Evolutionary conservation across 495 filamentous ascomycete species (phyloP).

Genomic region (Filosporella fistucella): DNA sequence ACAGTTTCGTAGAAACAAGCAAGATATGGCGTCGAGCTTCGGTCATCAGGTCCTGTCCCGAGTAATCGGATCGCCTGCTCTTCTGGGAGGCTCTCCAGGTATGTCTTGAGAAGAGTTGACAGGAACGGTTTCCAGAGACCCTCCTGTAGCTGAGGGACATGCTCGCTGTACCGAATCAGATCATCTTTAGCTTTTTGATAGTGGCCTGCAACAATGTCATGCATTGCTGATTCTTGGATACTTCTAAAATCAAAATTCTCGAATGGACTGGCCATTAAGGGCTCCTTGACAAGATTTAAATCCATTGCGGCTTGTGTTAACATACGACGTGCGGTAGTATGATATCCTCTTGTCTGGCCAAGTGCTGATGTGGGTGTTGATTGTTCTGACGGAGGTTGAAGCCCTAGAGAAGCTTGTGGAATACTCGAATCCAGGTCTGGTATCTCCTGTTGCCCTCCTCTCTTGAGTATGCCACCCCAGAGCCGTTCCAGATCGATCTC

Average conservation of each 20-base stretch:
- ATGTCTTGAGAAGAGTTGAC: conserved; percentile 29
- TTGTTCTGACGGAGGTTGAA: too few species aligned
- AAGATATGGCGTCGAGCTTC: conserved; percentile 44
- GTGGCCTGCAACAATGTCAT: conserved; percentile 6
- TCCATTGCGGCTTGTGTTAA: too few species aligned
- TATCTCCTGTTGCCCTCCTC: conserved; percentile 3
- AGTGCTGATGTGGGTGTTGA: background rate
- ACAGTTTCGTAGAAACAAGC: conserved; percentile 36
- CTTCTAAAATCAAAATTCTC: conserved; percentile 8
- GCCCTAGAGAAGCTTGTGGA: too few species aligned
- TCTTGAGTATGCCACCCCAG: conserved; percentile 46
- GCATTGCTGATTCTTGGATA: conserved; percentile 3
- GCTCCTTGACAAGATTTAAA: too few species aligned
- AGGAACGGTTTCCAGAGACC: conserved; percentile 12
- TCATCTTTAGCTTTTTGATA: conserved; percentile 6
- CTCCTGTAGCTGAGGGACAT: conserved; percentile 7
- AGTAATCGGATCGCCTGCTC: conserved; percentile 31
- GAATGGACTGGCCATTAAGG: background rate
- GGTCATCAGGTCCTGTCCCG: conserved; percentile 37
- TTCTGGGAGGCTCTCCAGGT: conserved; percentile 29
- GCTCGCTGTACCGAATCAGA: conserved; percentile 2
- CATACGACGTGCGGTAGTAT: conserved; percentile 10
- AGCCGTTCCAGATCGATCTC: conserved; percentile 81
- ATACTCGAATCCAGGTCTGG: too few species aligned
- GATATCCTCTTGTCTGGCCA: conserved; percentile 14